phyloP scores from a whole-genome alignment of 169 alveolate genomes.

The Toxoplasma gondii region DNA sequence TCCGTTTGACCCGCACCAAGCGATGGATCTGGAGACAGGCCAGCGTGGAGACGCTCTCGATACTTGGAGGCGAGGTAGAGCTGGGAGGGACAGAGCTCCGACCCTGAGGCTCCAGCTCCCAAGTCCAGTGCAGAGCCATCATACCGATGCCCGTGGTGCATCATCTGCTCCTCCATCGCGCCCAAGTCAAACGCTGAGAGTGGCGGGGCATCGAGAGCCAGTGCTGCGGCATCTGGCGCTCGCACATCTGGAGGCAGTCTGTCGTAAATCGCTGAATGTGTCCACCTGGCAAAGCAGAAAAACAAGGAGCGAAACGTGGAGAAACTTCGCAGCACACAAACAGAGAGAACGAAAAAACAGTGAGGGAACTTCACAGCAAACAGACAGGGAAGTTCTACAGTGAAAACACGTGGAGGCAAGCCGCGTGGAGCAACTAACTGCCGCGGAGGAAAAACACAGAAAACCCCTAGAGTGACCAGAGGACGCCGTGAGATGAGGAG shows the following conservation, averaged over 20 bases:
- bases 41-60: constrained; percentile 62
- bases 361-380: not conserved
- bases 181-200: not conserved
- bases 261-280: constrained; percentile 58
- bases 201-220: constrained; percentile 65
- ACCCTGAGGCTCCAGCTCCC: not conserved
- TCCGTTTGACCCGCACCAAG: not conserved
- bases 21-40: constrained; percentile 38
- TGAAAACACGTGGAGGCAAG: no score
- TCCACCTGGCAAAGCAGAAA: constrained; percentile 39
- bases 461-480: no score
- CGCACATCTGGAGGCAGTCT: constrained; percentile 49
- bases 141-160: not conserved
- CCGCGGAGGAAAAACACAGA: no score
- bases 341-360: not conserved
- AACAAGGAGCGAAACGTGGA: not conserved
- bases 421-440: no score
- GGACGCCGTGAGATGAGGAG: no score
- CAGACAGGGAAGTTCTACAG: not conserved
- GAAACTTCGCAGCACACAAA: not conserved
- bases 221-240: constrained; percentile 67
- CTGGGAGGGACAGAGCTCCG: not conserved
- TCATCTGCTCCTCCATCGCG: not conserved
- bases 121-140: not conserved
- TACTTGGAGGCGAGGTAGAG: constrained; percentile 30